A percentile compares a stretch with the other conserved stretches of the same genome.
These are phyloP conservation scores for Rhodocollybia butyracea DNA, from an alignment of 768 basidiomycete genomes.

Conservation along the genomic window DNA sequence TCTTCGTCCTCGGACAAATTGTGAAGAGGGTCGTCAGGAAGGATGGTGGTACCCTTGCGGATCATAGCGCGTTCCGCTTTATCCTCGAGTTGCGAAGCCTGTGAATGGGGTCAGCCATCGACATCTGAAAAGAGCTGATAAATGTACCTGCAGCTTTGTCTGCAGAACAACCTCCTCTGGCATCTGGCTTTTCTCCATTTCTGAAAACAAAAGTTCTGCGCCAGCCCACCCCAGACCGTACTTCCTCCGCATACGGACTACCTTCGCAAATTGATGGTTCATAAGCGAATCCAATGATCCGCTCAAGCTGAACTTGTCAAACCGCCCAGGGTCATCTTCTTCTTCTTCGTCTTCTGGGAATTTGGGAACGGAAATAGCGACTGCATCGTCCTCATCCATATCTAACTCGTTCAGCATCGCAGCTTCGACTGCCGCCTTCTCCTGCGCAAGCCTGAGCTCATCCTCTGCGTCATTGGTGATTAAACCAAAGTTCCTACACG, in stretches of 20 bases:
- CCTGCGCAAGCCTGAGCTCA: slow-evolving; percentile 24
- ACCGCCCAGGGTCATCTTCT: slow-evolving; percentile 35
- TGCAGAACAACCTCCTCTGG: slow-evolving; percentile 36
- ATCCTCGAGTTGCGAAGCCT: slow-evolving; percentile 42
- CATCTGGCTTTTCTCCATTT: slow-evolving; percentile 43
- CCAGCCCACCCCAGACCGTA: slow-evolving; percentile 67
- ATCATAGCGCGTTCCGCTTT: slow-evolving; percentile 35
- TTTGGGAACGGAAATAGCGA: neutral
- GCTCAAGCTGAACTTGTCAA: slow-evolving; percentile 64
- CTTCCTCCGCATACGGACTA: slow-evolving; percentile 49
- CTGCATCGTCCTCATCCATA: slow-evolving; percentile 18
- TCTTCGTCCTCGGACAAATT: slow-evolving; percentile 25
- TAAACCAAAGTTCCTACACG: slow-evolving; percentile 47
- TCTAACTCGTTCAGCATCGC: slow-evolving; percentile 24
- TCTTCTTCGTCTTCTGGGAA: slow-evolving; percentile 23
- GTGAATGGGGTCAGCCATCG: neutral
- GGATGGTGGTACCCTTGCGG: slow-evolving; percentile 28
- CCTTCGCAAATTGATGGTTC: slow-evolving; percentile 50
- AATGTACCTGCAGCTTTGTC: slow-evolving; percentile 26
- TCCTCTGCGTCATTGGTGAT: slow-evolving; percentile 42
- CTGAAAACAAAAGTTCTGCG: slow-evolving; percentile 51
- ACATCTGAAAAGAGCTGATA: neutral
- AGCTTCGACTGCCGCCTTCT: slow-evolving; percentile 27
- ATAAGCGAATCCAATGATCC: slow-evolving; percentile 59
- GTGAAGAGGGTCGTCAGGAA: slow-evolving; percentile 56